Conservation (phyloP, 2,329 filamentous ascomycete genomes). For the Arthrobotrys sphaeroides region DNA sequence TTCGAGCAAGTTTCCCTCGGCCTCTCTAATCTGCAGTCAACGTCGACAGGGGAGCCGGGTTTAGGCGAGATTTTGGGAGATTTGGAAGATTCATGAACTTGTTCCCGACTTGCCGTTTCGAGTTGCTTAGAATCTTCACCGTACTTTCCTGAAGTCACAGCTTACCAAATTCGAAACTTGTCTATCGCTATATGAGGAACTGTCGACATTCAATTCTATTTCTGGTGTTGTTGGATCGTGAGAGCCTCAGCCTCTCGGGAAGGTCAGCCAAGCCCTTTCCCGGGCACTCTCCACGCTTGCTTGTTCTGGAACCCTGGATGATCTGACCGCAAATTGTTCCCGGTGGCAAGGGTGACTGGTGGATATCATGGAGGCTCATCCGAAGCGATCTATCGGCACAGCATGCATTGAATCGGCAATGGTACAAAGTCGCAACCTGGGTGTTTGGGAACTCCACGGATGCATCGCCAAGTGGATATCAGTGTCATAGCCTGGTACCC, state of each 20-base stretch:
- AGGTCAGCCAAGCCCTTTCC: conserved; percentile 30
- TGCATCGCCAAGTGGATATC: neutral
- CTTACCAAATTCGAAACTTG: conserved; percentile 18
- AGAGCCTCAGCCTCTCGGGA: conserved; percentile 51
- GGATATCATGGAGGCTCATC: conserved; percentile 26
- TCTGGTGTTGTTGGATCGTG: conserved; percentile 46
- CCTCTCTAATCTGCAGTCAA: neutral
- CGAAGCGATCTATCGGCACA: conserved; percentile 22
- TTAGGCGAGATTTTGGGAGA: conserved; percentile 50
- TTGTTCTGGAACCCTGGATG: conserved; percentile 42
- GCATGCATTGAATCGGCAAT: conserved; percentile 12
- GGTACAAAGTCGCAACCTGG: neutral
- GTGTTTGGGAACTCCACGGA: neutral
- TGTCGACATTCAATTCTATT: conserved; percentile 24
- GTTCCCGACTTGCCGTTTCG: conserved; percentile 48
- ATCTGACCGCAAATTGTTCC: conserved; percentile 35
- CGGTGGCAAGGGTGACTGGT: conserved; percentile 15
- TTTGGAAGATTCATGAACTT: conserved; percentile 26
- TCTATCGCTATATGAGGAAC: neutral
- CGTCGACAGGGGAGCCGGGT: conserved; percentile 26
- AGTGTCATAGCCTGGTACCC: neutral
- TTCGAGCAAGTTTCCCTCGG: conserved; percentile 8
- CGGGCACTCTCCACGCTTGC: conserved; percentile 26
- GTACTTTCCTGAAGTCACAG: conserved; percentile 31
- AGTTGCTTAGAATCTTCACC: conserved; percentile 37